Evolutionary conservation across 1,139 yeast genomes (phyloP).

Genomic region (Geotrichum armillariae): DNA sequence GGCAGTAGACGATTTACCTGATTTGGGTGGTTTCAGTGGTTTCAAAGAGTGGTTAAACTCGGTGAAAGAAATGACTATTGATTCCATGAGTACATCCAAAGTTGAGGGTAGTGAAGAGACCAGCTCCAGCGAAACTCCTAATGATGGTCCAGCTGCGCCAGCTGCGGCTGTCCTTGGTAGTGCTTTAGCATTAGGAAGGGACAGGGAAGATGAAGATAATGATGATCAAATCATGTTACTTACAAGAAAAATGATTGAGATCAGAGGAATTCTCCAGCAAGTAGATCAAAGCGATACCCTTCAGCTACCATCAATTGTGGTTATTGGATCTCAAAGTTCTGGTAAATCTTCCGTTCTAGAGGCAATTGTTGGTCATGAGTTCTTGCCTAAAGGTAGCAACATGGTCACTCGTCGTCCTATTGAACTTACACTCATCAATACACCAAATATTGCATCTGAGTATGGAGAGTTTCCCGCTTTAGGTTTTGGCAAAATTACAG

Average conservation of each 20-base stretch:
- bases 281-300: constrained; percentile 78
- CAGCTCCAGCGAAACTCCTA: no score
- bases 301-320: constrained; percentile 91
- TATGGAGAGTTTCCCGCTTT: constrained; percentile 93
- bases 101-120: no score
- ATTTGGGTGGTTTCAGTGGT: constrained; percentile 27
- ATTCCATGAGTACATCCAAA: no score
- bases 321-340: constrained; percentile 94
- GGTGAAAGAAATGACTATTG: no score
- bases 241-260: constrained; percentile 96
- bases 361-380: constrained; percentile 91
- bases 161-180: constrained; percentile 40
- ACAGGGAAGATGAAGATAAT: constrained; percentile 36
- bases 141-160: constrained; percentile 17
- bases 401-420: constrained; percentile 97
- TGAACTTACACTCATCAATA: constrained; percentile 85
- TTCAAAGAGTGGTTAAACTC: no score
- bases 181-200: constrained; percentile 37
- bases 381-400: constrained; percentile 89
- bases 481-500: constrained; percentile 76
- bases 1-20: constrained; percentile 31
- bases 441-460: constrained; percentile 80
- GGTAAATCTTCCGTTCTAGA: constrained; percentile 95
- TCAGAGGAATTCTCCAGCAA: constrained; percentile 71
- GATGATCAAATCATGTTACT: constrained; percentile 65